These are phyloP conservation scores for Neurospora crassa DNA, from an alignment of 2,329 filamentous ascomycete genomes.

Conservation along the genomic window DNA sequence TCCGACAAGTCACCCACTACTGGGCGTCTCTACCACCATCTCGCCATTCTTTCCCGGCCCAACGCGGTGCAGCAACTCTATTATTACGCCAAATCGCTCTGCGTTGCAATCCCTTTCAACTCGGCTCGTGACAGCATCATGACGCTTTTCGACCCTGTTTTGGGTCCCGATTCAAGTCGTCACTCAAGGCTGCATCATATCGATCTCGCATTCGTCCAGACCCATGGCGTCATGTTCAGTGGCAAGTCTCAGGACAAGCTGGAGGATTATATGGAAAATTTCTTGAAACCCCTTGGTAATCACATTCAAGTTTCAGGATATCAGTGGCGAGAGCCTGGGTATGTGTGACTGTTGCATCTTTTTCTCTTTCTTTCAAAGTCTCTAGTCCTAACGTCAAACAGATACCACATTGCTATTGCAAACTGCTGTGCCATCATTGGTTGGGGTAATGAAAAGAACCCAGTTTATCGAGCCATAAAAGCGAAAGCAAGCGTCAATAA, in stretches of 20 bases:
- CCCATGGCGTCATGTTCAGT: constrained; percentile 56
- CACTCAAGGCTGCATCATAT: constrained; percentile 31
- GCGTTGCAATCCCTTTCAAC: constrained; percentile 55
- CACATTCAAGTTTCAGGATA: constrained; percentile 44
- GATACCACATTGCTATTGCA: constrained; percentile 46
- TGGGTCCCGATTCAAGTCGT: constrained; percentile 24
- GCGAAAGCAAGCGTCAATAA: constrained; percentile 8
- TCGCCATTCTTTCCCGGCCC: constrained; percentile 68
- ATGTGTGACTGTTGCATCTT: not conserved
- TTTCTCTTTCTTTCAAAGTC: too few relatives aligned
- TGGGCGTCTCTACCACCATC: constrained; percentile 77
- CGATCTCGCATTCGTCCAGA: constrained; percentile 53
- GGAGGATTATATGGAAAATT: constrained; percentile 33
- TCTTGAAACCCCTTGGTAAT: constrained; percentile 42
- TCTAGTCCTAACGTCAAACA: constrained; percentile 19
- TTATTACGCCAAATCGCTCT: constrained; percentile 62
- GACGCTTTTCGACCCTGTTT: constrained; percentile 55
- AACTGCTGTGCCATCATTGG: constrained; percentile 43
- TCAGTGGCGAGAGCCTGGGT: constrained; percentile 41
- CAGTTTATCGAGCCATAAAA: constrained; percentile 32
- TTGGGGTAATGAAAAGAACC: constrained; percentile 41
- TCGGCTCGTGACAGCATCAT: constrained; percentile 62
- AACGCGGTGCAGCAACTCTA: constrained; percentile 63
- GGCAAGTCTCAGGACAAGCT: constrained; percentile 38
- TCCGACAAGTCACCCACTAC: constrained; percentile 66